phyloP scores from a whole-genome alignment of 495 filamentous ascomycete genomes.

The Aspergillus incahuasiensis region DNA sequence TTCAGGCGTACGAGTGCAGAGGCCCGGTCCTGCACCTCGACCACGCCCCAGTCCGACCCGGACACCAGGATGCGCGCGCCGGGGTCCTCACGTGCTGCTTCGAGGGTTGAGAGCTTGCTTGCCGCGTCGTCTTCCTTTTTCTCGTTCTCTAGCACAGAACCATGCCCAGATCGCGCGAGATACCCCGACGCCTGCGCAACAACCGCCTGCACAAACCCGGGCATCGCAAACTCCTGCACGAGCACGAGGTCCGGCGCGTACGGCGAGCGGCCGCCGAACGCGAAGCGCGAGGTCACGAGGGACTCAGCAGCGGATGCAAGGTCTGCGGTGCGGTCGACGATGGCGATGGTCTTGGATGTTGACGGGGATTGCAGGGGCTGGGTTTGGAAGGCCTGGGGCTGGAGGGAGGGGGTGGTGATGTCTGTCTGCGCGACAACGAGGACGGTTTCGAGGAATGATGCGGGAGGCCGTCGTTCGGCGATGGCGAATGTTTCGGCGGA shows the following conservation, averaged over 20 bases:
- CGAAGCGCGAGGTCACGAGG: conserved; percentile 45
- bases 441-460: conserved; percentile 17
- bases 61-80: conserved; percentile 23
- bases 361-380: conserved; percentile 29
- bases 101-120: conserved; percentile 24
- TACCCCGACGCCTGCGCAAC: conserved; percentile 32
- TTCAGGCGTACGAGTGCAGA: conserved; percentile 27
- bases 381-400: no score
- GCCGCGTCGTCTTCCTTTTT: no score
- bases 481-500: conserved; percentile 44
- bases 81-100: conserved; percentile 22
- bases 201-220: conserved; percentile 43
- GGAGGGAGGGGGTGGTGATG: not conserved
- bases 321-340: conserved; percentile 51
- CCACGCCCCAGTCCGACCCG: conserved; percentile 29
- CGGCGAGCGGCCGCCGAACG: conserved; percentile 44
- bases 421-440: conserved; percentile 19
- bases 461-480: conserved; percentile 19
- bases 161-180: no score
- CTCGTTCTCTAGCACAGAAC: no score
- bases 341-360: conserved; percentile 34
- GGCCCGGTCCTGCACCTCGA: conserved; percentile 28
- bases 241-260: conserved; percentile 53
- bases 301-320: conserved; percentile 40
- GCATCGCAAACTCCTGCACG: conserved; percentile 53